Percentiles rank a stretch among this genome's conserved stretches.
Evolutionary conservation across 1,284 basidiomycete species (phyloP).

Genomic region (Phaffia rhodozyma): DNA sequence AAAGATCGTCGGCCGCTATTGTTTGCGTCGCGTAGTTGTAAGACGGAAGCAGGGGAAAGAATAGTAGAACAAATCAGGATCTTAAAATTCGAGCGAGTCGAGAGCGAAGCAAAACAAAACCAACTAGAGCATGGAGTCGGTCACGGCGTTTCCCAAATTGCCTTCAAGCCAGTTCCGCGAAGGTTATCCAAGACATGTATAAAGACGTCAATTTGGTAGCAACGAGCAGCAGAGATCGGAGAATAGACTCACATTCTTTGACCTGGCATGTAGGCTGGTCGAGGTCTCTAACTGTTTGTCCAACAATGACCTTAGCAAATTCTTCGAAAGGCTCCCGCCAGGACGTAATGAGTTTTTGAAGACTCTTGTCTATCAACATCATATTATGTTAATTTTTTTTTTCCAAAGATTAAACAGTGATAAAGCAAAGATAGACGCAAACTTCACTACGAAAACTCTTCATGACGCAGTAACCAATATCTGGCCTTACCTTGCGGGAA

Average conservation of each 20-base stretch:
- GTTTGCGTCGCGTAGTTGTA: slow-evolving; percentile 8
- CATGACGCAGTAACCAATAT: not conserved
- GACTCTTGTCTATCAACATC: slow-evolving; percentile 25
- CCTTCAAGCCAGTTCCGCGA: not conserved
- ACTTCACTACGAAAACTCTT: too few species aligned
- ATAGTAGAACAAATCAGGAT: too few species aligned
- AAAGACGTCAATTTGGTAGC: not conserved
- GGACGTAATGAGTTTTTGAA: slow-evolving; percentile 33
- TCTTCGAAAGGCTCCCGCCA: slow-evolving; percentile 36
- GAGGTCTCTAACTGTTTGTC: slow-evolving; percentile 30
- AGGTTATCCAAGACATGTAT: not conserved
- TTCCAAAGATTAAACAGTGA: not conserved
- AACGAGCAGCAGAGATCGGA: not conserved
- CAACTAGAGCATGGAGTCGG: slow-evolving; percentile 36
- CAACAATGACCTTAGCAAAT: slow-evolving; percentile 30
- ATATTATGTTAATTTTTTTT: not conserved
- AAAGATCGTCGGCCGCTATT: slow-evolving; percentile 18
- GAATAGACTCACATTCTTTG: slow-evolving; percentile 30
- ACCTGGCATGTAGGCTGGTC: slow-evolving; percentile 35
- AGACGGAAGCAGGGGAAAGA: too few species aligned
- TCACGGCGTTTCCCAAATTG: slow-evolving; percentile 36
- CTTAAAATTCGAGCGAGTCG: too few species aligned
- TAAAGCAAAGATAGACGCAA: not conserved
- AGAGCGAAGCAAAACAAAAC: too few species aligned
- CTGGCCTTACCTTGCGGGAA: slow-evolving; percentile 25